Evolutionary conservation across 1,139 yeast species (phyloP).

Genomic region (Zygotorulaspora mrakii): DNA sequence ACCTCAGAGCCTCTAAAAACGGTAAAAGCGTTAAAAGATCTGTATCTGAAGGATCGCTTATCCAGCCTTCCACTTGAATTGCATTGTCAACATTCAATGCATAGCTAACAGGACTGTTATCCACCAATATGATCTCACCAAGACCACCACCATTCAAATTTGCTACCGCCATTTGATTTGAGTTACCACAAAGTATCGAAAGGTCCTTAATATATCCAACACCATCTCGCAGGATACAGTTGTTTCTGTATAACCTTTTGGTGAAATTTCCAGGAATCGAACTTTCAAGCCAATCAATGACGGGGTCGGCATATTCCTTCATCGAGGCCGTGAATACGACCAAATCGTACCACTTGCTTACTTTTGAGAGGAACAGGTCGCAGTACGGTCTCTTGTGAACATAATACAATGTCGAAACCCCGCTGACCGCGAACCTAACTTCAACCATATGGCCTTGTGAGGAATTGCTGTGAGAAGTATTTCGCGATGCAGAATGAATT

Average conservation of each 20-base stretch:
- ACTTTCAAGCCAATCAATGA: conserved; percentile 79
- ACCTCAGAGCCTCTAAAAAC: conserved; percentile 69
- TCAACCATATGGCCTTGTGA: conserved; percentile 66
- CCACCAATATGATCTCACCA: conserved; percentile 73
- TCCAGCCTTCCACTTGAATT: conserved; percentile 94
- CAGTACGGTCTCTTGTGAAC: conserved; percentile 92
- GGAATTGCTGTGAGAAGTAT: conserved; percentile 47
- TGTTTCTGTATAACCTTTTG: conserved; percentile 69
- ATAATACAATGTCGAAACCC: conserved; percentile 69
- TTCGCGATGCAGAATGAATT: conserved; percentile 81
- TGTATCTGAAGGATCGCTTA: conserved; percentile 85
- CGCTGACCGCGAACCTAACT: conserved; percentile 54
- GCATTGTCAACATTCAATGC: conserved; percentile 84
- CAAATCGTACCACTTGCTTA: conserved; percentile 81
- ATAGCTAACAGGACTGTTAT: conserved; percentile 89
- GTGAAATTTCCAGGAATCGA: conserved; percentile 30
- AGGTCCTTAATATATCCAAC: conserved; percentile 89
- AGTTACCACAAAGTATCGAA: conserved; percentile 41
- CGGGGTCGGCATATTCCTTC: conserved; percentile 94
- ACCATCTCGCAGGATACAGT: conserved; percentile 72
- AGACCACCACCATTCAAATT: conserved; percentile 33
- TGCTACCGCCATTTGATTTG: conserved; percentile 19
- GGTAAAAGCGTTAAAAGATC: conserved; percentile 80
- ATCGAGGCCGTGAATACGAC: conserved; percentile 93
- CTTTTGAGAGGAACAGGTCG: conserved; percentile 74